A percentile compares a stretch with the other conserved stretches of the same genome.
These are phyloP conservation scores for Naganishia liquefaciens DNA, from an alignment of 1,284 basidiomycete genomes.

Conservation along the genomic window DNA sequence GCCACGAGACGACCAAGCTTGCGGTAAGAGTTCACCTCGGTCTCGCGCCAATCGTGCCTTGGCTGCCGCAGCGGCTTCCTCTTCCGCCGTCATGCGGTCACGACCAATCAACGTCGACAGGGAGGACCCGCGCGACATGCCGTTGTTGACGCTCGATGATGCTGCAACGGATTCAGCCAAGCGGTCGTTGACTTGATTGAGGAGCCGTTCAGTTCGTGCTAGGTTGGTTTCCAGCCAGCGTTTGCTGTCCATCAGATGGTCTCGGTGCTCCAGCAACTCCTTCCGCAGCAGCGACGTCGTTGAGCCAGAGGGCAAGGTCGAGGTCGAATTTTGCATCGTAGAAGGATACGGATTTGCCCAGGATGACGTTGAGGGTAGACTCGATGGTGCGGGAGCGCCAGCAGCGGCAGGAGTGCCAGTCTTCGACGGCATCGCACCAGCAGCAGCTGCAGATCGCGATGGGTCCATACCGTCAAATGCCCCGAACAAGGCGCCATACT, in stretches of 20 bases:
- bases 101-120: slow-evolving; percentile 18
- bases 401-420: neutral
- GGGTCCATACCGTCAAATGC: slow-evolving; percentile 19
- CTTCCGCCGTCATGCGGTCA: slow-evolving; percentile 7
- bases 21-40: slow-evolving; percentile 4
- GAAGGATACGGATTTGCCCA: slow-evolving; percentile 28
- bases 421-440: slow-evolving; percentile 3
- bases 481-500: slow-evolving; percentile 27
- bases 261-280: slow-evolving; percentile 51
- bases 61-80: slow-evolving; percentile 5
- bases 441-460: neutral
- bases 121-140: slow-evolving; percentile 1
- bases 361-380: slow-evolving; percentile 4
- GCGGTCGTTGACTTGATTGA: slow-evolving; percentile 48
- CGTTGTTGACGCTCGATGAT: slow-evolving; percentile 4
- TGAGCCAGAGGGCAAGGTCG: slow-evolving; percentile 13
- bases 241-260: slow-evolving; percentile 53
- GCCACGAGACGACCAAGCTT: slow-evolving; percentile 16
- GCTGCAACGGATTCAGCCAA: slow-evolving; percentile 16
- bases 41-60: slow-evolving; percentile 22
- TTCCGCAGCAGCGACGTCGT: slow-evolving; percentile 44
- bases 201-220: slow-evolving; percentile 49
- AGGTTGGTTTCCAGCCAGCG: slow-evolving; percentile 52
- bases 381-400: neutral
- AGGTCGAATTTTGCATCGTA: slow-evolving; percentile 1